Evolutionary conservation across 768 basidiomycete genomes (phyloP).

Genomic region (Melanogaster broomeanus): DNA sequence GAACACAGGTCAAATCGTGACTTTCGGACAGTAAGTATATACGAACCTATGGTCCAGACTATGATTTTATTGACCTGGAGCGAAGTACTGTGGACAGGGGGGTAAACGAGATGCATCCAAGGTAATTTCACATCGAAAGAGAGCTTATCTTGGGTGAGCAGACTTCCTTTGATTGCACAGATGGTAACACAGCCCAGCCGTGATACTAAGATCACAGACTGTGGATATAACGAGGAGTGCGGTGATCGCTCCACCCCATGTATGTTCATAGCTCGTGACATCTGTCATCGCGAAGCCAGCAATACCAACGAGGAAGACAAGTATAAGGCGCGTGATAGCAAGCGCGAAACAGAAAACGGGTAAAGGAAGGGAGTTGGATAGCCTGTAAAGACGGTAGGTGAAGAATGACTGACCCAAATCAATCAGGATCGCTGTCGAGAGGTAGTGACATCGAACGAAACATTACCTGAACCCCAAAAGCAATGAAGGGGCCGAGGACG

Average conservation of each 20-base stretch:
- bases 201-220: neutral
- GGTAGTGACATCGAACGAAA: neutral
- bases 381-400: neutral
- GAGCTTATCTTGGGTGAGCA: neutral
- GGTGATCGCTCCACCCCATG: neutral
- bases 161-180: neutral
- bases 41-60: slow-evolving; percentile 1
- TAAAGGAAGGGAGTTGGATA: neutral
- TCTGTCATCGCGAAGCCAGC: neutral
- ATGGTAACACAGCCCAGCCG: neutral
- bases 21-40: neutral
- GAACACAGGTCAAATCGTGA: too few relatives aligned
- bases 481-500: too few relatives aligned
- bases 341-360: neutral
- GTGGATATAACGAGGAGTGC: neutral
- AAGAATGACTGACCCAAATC: neutral
- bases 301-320: neutral
- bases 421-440: neutral
- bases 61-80: neutral
- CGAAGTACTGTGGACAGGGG: neutral
- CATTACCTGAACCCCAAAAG: neutral
- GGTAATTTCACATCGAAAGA: too few relatives aligned
- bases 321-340: neutral
- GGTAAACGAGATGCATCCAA: neutral
- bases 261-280: neutral